A percentile compares a stretch with the other conserved stretches of the same genome.
phyloP scores from a whole-genome alignment of 768 basidiomycete species.

The Rhodotorula paludigena region DNA sequence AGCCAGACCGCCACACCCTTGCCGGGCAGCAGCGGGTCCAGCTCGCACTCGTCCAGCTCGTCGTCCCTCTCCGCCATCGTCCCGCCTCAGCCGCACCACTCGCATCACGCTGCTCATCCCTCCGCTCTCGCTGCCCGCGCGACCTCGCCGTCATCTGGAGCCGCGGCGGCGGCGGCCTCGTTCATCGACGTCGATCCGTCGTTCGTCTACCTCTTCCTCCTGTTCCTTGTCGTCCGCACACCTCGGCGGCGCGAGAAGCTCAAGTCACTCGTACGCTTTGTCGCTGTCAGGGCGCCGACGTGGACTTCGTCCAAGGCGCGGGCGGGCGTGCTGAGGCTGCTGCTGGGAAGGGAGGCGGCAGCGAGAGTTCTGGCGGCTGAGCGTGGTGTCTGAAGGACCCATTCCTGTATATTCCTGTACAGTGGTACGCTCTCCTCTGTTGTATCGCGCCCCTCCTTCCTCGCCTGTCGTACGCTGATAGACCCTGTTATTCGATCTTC shows the following conservation, averaged over 20 bases:
- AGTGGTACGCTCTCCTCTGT: neutral
- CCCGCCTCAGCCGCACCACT: constrained; percentile 9
- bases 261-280: neutral
- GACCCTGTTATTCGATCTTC: no score
- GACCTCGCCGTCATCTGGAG: neutral
- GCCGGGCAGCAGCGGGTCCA: neutral
- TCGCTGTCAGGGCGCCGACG: neutral
- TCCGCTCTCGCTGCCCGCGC: neutral
- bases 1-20: neutral
- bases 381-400: neutral
- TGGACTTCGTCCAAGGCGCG: neutral
- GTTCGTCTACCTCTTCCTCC: constrained; percentile 15
- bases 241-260: constrained; percentile 25
- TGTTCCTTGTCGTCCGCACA: constrained; percentile 28
- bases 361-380: neutral
- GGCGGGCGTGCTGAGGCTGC: neutral
- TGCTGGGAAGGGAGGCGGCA: constrained; percentile 1
- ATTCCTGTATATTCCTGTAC: neutral
- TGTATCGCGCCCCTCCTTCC: no score
- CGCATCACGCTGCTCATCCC: neutral
- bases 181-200: constrained; percentile 12
- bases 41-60: neutral
- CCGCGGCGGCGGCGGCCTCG: neutral
- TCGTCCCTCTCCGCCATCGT: constrained; percentile 2
- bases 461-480: no score